Percentiles rank a stretch among this genome's conserved stretches.
These are phyloP conservation scores for Lactarius indigo DNA, from an alignment of 768 basidiomycete species.

Conservation along the genomic window DNA sequence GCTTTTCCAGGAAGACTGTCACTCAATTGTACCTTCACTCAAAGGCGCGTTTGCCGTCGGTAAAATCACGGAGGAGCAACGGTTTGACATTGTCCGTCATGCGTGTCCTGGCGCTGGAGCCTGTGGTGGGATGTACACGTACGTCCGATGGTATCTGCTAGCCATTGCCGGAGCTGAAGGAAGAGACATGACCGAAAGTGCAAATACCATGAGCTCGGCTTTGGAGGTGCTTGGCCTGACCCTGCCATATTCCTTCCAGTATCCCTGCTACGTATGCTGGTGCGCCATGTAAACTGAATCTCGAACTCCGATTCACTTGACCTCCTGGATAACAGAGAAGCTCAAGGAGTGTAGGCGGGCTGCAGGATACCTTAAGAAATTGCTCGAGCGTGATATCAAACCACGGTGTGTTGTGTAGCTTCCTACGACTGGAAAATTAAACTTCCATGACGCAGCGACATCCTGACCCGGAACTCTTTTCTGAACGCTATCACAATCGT, in stretches of 20 bases:
- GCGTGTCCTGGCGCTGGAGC: slow-evolving; percentile 83
- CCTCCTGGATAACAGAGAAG: slow-evolving; percentile 51
- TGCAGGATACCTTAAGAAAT: slow-evolving; percentile 67
- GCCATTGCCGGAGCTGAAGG: neutral
- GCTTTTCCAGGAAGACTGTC: neutral
- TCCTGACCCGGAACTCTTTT: slow-evolving; percentile 67
- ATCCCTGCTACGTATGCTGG: slow-evolving; percentile 72
- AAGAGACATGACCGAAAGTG: slow-evolving; percentile 37
- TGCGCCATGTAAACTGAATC: slow-evolving; percentile 28
- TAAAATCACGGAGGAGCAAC: slow-evolving; percentile 74
- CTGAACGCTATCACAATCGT: slow-evolving; percentile 80
- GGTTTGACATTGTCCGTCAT: slow-evolving; percentile 80
- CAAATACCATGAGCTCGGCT: slow-evolving; percentile 86
- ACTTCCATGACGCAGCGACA: slow-evolving; percentile 41
- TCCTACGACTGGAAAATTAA: neutral
- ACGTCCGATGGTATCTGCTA: slow-evolving; percentile 27
- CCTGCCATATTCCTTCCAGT: slow-evolving; percentile 76
- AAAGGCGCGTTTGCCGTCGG: slow-evolving; percentile 73
- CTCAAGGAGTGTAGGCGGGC: slow-evolving; percentile 77
- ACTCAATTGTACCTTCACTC: neutral
- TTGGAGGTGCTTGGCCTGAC: slow-evolving; percentile 85
- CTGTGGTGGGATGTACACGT: slow-evolving; percentile 89
- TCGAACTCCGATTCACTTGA: neutral
- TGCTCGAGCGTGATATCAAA: slow-evolving; percentile 77
- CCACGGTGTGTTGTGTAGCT: slow-evolving; percentile 49